phyloP scores from a whole-genome alignment of 345 rosid species.

The Clausena lansium region DNA sequence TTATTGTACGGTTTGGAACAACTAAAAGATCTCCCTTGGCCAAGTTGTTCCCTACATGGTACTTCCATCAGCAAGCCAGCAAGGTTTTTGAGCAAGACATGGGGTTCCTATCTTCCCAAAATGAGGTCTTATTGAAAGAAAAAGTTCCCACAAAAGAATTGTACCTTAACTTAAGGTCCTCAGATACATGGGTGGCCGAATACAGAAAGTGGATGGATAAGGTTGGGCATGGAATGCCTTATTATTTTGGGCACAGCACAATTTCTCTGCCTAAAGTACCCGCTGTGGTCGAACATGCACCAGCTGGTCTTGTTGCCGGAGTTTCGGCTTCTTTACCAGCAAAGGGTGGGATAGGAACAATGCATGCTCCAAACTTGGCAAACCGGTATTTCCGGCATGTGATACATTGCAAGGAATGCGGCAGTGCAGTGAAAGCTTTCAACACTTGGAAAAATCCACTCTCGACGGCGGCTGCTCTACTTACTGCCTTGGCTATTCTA shows the following conservation, averaged over 20 bases:
- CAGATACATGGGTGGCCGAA: conserved; percentile 88
- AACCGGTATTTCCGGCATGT: conserved; percentile 85
- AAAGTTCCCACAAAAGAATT: conserved; percentile 79
- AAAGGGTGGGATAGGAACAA: conserved; percentile 68
- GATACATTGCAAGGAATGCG: conserved; percentile 84
- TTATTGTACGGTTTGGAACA: conserved; percentile 77
- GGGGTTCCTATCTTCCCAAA: conserved; percentile 92
- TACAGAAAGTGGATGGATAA: conserved; percentile 98
- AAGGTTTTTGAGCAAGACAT: conserved; percentile 95
- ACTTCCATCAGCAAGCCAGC: conserved; percentile 76
- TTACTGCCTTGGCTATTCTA: conserved; percentile 63
- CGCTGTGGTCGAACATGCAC: conserved; percentile 88
- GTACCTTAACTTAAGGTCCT: conserved; percentile 70
- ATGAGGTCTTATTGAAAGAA: conserved; percentile 74
- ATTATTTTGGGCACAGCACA: conserved; percentile 76
- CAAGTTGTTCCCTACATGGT: conserved; percentile 71
- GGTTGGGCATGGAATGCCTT: conserved; percentile 98
- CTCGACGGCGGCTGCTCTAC: conserved; percentile 40
- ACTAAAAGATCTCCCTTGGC: conserved; percentile 52
- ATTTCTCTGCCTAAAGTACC: conserved; percentile 63
- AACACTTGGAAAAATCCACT: conserved; percentile 59
- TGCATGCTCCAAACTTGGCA: conserved; percentile 82
- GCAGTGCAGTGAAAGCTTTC: conserved; percentile 53
- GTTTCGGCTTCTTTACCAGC: conserved; percentile 71
- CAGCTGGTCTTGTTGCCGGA: conserved; percentile 78